phyloP scores from a whole-genome alignment of 192 early-diverging fungal species.

The Umbelopsis vinacea region DNA sequence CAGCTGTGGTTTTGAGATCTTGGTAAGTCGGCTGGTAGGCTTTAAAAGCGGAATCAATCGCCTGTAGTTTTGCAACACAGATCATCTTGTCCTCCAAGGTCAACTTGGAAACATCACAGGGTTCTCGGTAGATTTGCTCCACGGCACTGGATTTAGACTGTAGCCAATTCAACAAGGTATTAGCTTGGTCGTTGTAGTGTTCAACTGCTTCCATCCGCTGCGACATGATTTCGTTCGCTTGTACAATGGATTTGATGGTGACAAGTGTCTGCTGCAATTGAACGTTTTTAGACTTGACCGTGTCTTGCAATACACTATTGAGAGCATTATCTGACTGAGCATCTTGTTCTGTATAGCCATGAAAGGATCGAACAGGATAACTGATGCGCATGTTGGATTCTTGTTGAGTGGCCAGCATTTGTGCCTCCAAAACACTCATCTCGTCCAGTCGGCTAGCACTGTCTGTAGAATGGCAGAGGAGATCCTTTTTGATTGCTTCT shows the following conservation, averaged over 20 bases:
- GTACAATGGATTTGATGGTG: conserved; percentile 16
- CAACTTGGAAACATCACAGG: neutral
- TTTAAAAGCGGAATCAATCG: neutral
- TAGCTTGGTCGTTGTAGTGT: conserved; percentile 13
- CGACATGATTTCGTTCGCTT: neutral
- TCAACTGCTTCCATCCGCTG: neutral
- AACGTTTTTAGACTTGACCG: conserved; percentile 1
- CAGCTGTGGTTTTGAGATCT: conserved; percentile 1
- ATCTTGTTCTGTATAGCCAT: neutral
- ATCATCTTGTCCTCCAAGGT: neutral
- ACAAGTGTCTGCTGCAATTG: conserved; percentile 4
- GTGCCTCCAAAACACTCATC: conserved; percentile 15
- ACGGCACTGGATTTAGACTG: neutral
- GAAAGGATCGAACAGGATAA: conserved; percentile 13
- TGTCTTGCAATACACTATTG: conserved; percentile 7
- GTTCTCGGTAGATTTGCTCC: neutral
- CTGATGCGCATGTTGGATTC: conserved; percentile 16
- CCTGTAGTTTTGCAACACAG: neutral
- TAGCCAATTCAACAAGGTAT: conserved; percentile 9
- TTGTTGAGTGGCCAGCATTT: neutral
- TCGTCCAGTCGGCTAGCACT: conserved; percentile 1
- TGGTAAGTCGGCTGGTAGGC: neutral
- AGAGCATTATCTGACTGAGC: neutral
- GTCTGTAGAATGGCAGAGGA: neutral
- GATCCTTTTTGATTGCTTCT: conserved; percentile 13